phyloP scores from a whole-genome alignment of 2,329 filamentous ascomycete genomes.

The Parafenestella ontariensis region DNA sequence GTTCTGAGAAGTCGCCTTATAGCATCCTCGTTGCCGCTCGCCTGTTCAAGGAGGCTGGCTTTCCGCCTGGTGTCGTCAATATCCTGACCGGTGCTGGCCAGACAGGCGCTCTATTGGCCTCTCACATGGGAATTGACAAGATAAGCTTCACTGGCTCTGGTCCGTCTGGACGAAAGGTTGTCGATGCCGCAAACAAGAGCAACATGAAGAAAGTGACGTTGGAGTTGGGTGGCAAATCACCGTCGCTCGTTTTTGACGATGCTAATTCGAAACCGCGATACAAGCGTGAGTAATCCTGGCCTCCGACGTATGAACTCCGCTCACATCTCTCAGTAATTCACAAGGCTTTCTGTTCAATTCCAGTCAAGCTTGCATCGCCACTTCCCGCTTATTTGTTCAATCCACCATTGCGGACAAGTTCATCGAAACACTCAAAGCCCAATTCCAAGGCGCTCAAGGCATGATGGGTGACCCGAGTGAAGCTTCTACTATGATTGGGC shows the following conservation, averaged over 20 bases:
- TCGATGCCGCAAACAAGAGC: constrained; percentile 39
- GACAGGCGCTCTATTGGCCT: constrained; percentile 46
- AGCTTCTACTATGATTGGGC: constrained; percentile 34
- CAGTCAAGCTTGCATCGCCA: constrained; percentile 35
- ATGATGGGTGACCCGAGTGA: constrained; percentile 31
- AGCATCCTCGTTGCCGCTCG: constrained; percentile 26
- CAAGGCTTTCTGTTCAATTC: constrained; percentile 37
- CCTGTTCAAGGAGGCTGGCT: constrained; percentile 43
- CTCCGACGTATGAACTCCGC: constrained; percentile 15
- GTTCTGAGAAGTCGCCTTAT: constrained; percentile 38
- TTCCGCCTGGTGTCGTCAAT: constrained; percentile 53
- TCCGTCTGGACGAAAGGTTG: constrained; percentile 45
- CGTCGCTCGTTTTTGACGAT: constrained; percentile 56
- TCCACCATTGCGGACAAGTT: constrained; percentile 38
- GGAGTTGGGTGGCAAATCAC: constrained; percentile 57
- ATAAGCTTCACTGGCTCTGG: constrained; percentile 52
- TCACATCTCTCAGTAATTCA: constrained; percentile 50
- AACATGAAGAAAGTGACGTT: constrained; percentile 53
- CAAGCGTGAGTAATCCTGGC: constrained; percentile 8
- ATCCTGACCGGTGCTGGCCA: constrained; percentile 38
- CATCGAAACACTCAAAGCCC: constrained; percentile 32
- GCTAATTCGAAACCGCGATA: constrained; percentile 56
- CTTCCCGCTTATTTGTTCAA: constrained; percentile 39
- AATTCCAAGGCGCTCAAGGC: constrained; percentile 24
- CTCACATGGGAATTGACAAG: constrained; percentile 52